A percentile compares a stretch with the other conserved stretches of the same genome.
phyloP scores from a whole-genome alignment of 257 asterid species.

The Fraxinus excelsior region DNA sequence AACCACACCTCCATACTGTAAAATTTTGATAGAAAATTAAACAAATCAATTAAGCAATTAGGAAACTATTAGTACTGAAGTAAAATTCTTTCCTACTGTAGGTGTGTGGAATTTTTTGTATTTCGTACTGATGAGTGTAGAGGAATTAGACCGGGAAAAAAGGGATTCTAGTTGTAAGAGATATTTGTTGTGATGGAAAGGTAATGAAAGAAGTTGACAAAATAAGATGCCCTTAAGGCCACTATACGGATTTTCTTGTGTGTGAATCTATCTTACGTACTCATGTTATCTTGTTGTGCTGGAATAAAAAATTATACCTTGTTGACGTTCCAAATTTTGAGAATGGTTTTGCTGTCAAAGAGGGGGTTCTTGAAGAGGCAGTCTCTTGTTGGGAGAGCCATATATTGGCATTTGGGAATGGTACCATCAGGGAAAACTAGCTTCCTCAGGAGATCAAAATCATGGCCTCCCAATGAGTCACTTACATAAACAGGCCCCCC shows the following conservation, averaged over 20 bases:
- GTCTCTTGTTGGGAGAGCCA: slow-evolving; percentile 30
- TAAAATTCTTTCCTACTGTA: not conserved
- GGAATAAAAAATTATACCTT: not conserved
- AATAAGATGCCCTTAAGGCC: not conserved
- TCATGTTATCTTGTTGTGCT: not conserved
- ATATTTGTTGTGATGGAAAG: too few species aligned
- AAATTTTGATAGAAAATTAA: not conserved
- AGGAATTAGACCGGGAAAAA: not conserved
- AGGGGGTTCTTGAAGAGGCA: slow-evolving; percentile 22
- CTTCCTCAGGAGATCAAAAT: slow-evolving; percentile 7
- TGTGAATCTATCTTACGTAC: too few species aligned
- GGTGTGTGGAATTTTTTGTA: too few species aligned
- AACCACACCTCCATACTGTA: slow-evolving; percentile 35
- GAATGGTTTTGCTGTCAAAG: slow-evolving; percentile 15
- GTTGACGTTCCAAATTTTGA: slow-evolving; percentile 21
- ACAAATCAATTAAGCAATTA: not conserved
- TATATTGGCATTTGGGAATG: slow-evolving; percentile 29
- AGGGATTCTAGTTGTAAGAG: too few species aligned
- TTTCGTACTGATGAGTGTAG: not conserved
- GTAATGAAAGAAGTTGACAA: not conserved
- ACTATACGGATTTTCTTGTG: too few species aligned
- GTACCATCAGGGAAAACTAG: slow-evolving; percentile 21
- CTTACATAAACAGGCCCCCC: slow-evolving; percentile 25
- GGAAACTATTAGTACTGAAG: not conserved
- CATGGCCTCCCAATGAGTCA: slow-evolving; percentile 15